Evolutionary conservation across 805 yeast species (phyloP).

Genomic region (Barnettozyma siamensis): DNA sequence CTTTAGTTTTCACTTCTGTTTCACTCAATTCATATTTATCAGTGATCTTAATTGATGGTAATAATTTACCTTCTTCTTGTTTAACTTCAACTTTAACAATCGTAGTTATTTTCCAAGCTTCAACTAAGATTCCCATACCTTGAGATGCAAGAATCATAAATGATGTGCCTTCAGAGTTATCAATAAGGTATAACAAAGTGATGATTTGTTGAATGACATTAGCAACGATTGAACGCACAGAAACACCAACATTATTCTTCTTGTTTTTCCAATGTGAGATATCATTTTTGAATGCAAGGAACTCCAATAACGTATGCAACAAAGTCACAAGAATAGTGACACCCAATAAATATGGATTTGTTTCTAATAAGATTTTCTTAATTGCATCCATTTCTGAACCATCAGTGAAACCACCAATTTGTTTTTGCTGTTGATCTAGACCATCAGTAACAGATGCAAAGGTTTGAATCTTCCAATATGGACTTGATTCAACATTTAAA

Average conservation of each 20-base stretch:
- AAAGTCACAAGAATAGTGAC: slow-evolving; percentile 30
- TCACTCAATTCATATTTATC: slow-evolving; percentile 33
- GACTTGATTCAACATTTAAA: slow-evolving; percentile 24
- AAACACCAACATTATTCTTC: slow-evolving; percentile 35
- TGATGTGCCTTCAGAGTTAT: slow-evolving; percentile 34
- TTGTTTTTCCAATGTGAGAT: slow-evolving; percentile 36
- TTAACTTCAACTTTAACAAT: slow-evolving; percentile 26
- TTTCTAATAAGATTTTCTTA: slow-evolving; percentile 32
- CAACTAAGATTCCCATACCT: slow-evolving; percentile 33
- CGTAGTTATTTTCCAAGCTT: slow-evolving; percentile 39
- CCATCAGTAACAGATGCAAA: slow-evolving; percentile 26
- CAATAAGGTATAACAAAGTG: slow-evolving; percentile 33
- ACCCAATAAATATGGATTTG: slow-evolving; percentile 31
- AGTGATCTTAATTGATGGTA: slow-evolving; percentile 22
- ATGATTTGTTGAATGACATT: slow-evolving; percentile 35
- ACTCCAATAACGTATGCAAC: slow-evolving; percentile 33
- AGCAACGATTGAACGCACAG: slow-evolving; percentile 34
- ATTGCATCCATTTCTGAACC: slow-evolving; percentile 31
- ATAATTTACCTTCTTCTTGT: slow-evolving; percentile 15
- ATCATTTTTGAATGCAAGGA: slow-evolving; percentile 37
- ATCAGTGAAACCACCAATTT: slow-evolving; percentile 18
- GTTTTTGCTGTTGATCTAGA: slow-evolving; percentile 25
- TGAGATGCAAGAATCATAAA: slow-evolving; percentile 32
- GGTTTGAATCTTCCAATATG: slow-evolving; percentile 29
- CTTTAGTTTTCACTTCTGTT: slow-evolving; percentile 34